A percentile compares a stretch with the other conserved stretches of the same genome.
These are phyloP conservation scores for Camellia granthamiana DNA, from an alignment of 148 eudicot genomes.

Conservation along the genomic window DNA sequence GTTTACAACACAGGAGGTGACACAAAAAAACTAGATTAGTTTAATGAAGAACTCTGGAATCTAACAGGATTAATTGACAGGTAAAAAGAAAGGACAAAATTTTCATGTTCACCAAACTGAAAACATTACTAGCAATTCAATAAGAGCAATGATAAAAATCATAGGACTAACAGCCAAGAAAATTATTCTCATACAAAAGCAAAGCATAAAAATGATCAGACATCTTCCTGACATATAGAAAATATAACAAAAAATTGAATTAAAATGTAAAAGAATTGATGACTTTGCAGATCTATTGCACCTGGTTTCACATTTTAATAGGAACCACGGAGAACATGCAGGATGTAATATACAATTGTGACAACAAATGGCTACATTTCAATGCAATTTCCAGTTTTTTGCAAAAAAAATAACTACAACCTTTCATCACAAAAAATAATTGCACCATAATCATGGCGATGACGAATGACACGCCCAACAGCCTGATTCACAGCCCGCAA, in stretches of 20 bases:
- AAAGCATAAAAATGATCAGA: neutral
- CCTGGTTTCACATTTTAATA: neutral
- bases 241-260: neutral
- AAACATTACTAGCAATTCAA: slow-evolving; percentile 1
- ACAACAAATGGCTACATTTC: neutral
- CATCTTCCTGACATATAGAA: neutral
- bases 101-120: neutral
- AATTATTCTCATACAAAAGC: neutral
- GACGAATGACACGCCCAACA: slow-evolving; percentile 99
- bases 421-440: slow-evolving; percentile 97
- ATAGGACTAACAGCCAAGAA: neutral
- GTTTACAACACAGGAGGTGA: slow-evolving; percentile 19
- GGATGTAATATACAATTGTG: neutral
- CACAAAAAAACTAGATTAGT: slow-evolving; percentile 6
- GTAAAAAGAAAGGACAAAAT: neutral
- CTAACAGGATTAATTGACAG: neutral
- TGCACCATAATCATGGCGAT: slow-evolving; percentile 96
- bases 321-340: neutral
- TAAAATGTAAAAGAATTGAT: neutral
- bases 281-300: neutral
- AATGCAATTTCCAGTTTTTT: neutral
- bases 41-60: neutral
- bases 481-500: slow-evolving; percentile 98
- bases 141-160: neutral
- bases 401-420: slow-evolving; percentile 27